A percentile compares a stretch with the other conserved stretches of the same genome.
phyloP scores from a whole-genome alignment of 331 rosid species.

The Erythrophleum ivorense region DNA sequence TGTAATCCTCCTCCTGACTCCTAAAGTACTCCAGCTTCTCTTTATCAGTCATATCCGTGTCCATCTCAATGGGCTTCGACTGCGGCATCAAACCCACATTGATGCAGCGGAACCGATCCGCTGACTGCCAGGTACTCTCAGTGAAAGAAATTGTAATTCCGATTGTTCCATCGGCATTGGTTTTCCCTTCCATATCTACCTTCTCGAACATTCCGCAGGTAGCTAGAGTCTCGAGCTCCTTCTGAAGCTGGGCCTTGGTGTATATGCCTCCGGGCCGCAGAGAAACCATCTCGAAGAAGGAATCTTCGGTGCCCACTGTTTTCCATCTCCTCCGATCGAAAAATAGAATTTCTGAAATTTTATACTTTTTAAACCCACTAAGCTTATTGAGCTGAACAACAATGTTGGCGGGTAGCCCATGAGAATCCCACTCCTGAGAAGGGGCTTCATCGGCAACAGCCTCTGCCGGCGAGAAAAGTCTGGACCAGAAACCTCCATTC shows the following conservation, averaged over 20 bases:
- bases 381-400: constrained; percentile 83
- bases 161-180: constrained; percentile 78
- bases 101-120: constrained; percentile 83
- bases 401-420: constrained; percentile 87
- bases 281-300: constrained; percentile 92
- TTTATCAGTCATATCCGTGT: constrained; percentile 90
- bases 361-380: constrained; percentile 88
- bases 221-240: constrained; percentile 79
- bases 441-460: constrained; percentile 77
- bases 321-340: constrained; percentile 67
- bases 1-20: constrained; percentile 87
- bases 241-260: constrained; percentile 86
- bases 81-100: constrained; percentile 85
- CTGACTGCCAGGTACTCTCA: constrained; percentile 92
- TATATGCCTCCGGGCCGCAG: constrained; percentile 78
- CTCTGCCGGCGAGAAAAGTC: constrained; percentile 51
- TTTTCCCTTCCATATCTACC: constrained; percentile 91
- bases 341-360: constrained; percentile 78
- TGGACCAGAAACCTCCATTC: constrained; percentile 61
- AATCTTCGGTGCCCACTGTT: constrained; percentile 76
- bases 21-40: constrained; percentile 74
- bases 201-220: constrained; percentile 97
- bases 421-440: constrained; percentile 82
- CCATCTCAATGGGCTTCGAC: constrained; percentile 86
- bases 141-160: constrained; percentile 70